Evolutionary conservation across 805 yeast genomes (phyloP).

Genomic region (Isabelozyma gotoi): DNA sequence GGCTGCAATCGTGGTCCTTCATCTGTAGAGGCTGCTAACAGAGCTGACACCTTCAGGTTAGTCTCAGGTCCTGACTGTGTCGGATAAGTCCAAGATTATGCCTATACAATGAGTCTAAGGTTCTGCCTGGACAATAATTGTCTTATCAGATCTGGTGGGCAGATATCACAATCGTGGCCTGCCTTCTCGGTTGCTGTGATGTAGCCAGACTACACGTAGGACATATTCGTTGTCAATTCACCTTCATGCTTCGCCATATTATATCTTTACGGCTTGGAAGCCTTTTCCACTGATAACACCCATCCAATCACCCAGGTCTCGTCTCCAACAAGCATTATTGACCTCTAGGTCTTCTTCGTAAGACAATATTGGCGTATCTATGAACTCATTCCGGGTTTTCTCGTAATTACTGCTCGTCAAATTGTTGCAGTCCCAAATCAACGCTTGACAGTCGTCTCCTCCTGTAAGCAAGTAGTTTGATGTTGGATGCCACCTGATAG

Average conservation of each 20-base stretch:
- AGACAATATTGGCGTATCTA: constrained; percentile 44
- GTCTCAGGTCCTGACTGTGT: no score
- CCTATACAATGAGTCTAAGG: no score
- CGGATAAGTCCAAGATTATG: no score
- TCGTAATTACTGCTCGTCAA: constrained; percentile 7
- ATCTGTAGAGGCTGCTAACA: no score
- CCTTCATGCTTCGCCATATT: not conserved
- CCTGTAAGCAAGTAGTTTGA: constrained; percentile 62
- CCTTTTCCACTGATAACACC: constrained; percentile 72
- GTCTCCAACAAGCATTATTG: constrained; percentile 72
- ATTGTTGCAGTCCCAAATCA: constrained; percentile 61
- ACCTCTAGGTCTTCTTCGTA: constrained; percentile 69
- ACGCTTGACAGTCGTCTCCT: constrained; percentile 71
- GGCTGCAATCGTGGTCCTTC: no score
- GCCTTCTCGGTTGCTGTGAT: no score
- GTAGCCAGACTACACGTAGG: no score
- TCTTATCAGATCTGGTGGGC: no score
- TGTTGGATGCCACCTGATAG: constrained; percentile 82
- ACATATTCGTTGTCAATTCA: not conserved
- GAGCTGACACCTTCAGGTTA: no score
- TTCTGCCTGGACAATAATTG: no score
- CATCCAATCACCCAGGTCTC: constrained; percentile 72
- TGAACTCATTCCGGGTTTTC: constrained; percentile 3
- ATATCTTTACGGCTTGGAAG: constrained; percentile 57
- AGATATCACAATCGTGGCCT: no score